Evolutionary conservation across 768 basidiomycete species (phyloP).

Genomic region (Suillus placidus): DNA sequence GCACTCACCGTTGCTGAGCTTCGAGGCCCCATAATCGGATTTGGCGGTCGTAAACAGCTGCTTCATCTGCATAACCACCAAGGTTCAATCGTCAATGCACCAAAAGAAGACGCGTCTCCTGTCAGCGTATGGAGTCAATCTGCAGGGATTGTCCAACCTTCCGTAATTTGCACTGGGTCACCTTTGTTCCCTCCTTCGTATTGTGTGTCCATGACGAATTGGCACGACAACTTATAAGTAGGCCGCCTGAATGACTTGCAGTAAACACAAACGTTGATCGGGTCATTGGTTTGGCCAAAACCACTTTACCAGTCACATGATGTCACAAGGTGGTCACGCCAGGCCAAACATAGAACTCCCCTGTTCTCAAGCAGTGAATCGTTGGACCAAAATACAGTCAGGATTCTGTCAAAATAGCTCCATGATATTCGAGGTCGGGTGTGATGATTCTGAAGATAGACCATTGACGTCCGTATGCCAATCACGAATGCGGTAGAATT

Average conservation of each 20-base stretch:
- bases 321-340: neutral
- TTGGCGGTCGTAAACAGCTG: slow-evolving; percentile 94
- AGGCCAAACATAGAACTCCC: neutral
- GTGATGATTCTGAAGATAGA: neutral
- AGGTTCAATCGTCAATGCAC: neutral
- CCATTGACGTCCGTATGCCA: neutral
- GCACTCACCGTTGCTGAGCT: slow-evolving; percentile 85
- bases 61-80: slow-evolving; percentile 47
- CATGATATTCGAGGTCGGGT: neutral
- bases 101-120: slow-evolving; percentile 11
- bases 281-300: neutral
- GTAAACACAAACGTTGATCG: neutral
- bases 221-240: neutral
- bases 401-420: neutral
- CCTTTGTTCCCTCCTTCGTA: slow-evolving; percentile 35
- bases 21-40: slow-evolving; percentile 98
- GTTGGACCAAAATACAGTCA: neutral
- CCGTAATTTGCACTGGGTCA: slow-evolving; percentile 58
- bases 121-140: slow-evolving; percentile 5
- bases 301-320: neutral
- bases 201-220: slow-evolving; percentile 22
- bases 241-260: neutral
- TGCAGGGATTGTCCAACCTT: slow-evolving; percentile 49
- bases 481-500: neutral
- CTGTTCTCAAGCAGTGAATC: neutral